Percentiles rank a stretch among this genome's conserved stretches.
Evolutionary conservation across 148 eudicot genomes (phyloP).

Genomic region (Cornus florida): DNA sequence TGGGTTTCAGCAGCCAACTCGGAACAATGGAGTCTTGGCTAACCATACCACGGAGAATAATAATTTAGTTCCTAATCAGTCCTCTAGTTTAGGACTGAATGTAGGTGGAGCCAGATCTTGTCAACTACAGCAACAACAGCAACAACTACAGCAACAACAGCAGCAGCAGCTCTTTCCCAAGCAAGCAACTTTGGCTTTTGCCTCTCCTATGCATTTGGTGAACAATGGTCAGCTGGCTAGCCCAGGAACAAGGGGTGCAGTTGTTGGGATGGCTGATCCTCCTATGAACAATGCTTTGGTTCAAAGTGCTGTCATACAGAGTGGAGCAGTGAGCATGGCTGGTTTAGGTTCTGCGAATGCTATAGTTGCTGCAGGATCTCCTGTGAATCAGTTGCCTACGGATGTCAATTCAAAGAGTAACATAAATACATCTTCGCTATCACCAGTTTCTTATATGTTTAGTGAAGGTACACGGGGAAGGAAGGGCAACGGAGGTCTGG

Average conservation of each 20-base stretch:
- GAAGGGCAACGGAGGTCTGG: slow-evolving; percentile 28
- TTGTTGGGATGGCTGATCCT: slow-evolving; percentile 17
- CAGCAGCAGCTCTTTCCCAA: slow-evolving; percentile 44
- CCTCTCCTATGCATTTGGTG: slow-evolving; percentile 21
- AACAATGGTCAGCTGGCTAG: slow-evolving; percentile 25
- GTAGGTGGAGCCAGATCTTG: slow-evolving; percentile 16
- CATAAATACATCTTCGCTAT: slow-evolving; percentile 24
- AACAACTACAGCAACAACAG: slow-evolving; percentile 12
- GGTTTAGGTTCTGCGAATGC: slow-evolving; percentile 16
- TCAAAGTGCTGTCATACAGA: slow-evolving; percentile 23
- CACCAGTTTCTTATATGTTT: slow-evolving; percentile 30
- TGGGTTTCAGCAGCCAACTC: slow-evolving; percentile 40
- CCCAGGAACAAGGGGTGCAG: slow-evolving; percentile 25
- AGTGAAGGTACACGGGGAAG: slow-evolving; percentile 31
- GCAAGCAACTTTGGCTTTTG: slow-evolving; percentile 37
- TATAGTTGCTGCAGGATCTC: slow-evolving; percentile 19
- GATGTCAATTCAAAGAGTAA: slow-evolving; percentile 19
- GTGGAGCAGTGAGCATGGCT: slow-evolving; percentile 18
- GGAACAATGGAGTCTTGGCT: slow-evolving; percentile 16
- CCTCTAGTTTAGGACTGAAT: slow-evolving; percentile 13
- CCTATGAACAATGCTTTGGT: slow-evolving; percentile 16
- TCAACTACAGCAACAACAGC: slow-evolving; percentile 14
- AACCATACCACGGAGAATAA: slow-evolving; percentile 18
- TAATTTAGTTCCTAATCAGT: slow-evolving; percentile 4
- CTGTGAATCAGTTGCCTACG: slow-evolving; percentile 25